phyloP scores from a whole-genome alignment of 306 rosid species.

The Gastrolobium villosum region DNA sequence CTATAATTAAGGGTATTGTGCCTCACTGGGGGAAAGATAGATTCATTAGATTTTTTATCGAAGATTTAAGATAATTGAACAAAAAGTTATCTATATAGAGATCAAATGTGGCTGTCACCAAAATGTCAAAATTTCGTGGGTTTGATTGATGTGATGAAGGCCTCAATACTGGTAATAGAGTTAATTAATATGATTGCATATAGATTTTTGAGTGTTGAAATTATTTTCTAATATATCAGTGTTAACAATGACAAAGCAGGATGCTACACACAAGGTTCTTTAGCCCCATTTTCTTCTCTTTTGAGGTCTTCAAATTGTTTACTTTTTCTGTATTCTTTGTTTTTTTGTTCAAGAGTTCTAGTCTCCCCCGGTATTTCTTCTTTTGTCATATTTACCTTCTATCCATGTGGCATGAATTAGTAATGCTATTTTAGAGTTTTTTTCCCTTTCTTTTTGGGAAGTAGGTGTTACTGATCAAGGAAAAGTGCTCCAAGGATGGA shows the following conservation, averaged over 20 bases:
- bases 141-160: neutral
- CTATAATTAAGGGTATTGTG: conserved; percentile 8
- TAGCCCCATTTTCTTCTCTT: conserved; percentile 11
- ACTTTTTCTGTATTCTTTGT: neutral
- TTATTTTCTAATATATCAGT: conserved; percentile 10
- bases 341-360: conserved; percentile 6
- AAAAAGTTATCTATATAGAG: neutral
- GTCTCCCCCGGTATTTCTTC: neutral
- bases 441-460: neutral
- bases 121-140: conserved; percentile 14
- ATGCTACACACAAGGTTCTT: neutral
- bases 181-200: conserved; percentile 24
- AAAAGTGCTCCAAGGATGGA: neutral
- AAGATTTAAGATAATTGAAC: conserved; percentile 16
- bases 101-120: conserved; percentile 4
- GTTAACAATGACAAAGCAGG: neutral
- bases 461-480: conserved; percentile 5
- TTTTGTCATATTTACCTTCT: neutral
- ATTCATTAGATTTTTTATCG: conserved; percentile 9
- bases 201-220: conserved; percentile 18
- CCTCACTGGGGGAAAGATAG: neutral
- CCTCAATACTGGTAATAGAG: neutral
- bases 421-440: conserved; percentile 10
- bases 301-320: conserved; percentile 3
- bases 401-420: conserved; percentile 1